Evolutionary conservation across 176 grass and related monocot species (phyloP).

Genomic region (Zizania latifolia): DNA sequence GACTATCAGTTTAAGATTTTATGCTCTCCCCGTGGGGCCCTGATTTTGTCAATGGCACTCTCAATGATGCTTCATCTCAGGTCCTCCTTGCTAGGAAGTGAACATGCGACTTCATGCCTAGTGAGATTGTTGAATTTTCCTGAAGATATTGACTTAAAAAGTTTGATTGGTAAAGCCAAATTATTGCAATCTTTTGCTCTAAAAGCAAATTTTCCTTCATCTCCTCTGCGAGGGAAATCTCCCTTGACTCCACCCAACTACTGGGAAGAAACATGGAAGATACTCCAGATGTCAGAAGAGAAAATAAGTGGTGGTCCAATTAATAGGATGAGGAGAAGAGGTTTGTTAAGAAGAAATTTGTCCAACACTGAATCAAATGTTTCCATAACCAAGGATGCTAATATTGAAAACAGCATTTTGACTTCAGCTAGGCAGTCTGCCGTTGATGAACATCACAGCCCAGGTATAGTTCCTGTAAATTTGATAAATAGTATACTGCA

Average conservation of each 20-base stretch:
- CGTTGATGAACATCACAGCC: slow-evolving; percentile 16
- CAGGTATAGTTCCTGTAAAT: slow-evolving; percentile 18
- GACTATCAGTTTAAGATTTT: slow-evolving; percentile 69
- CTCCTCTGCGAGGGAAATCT: slow-evolving; percentile 36
- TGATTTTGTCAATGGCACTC: slow-evolving; percentile 79
- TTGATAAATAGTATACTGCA: background rate
- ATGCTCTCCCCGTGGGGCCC: slow-evolving; percentile 77
- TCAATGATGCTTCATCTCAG: slow-evolving; percentile 95
- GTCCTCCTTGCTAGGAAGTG: slow-evolving; percentile 79
- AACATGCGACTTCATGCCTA: slow-evolving; percentile 80
- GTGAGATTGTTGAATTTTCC: slow-evolving; percentile 86
- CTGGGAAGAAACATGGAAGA: slow-evolving; percentile 96
- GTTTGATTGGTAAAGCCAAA: slow-evolving; percentile 81
- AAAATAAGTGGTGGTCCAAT: slow-evolving; percentile 16
- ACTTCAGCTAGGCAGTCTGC: slow-evolving; percentile 21
- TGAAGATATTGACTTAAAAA: slow-evolving; percentile 59
- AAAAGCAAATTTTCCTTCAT: slow-evolving; percentile 64
- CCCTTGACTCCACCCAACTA: slow-evolving; percentile 51
- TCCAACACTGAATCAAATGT: slow-evolving; percentile 37
- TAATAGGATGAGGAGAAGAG: slow-evolving; percentile 42
- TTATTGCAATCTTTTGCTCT: slow-evolving; percentile 68
- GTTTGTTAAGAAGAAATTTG: slow-evolving; percentile 42
- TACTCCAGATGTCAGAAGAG: slow-evolving; percentile 52
- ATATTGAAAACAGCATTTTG: slow-evolving; percentile 15
- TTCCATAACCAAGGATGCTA: slow-evolving; percentile 28